A percentile compares a stretch with the other conserved stretches of the same genome.
Evolutionary conservation across 345 rosid genomes (phyloP).

Genomic region (Linum usitatissimum): DNA sequence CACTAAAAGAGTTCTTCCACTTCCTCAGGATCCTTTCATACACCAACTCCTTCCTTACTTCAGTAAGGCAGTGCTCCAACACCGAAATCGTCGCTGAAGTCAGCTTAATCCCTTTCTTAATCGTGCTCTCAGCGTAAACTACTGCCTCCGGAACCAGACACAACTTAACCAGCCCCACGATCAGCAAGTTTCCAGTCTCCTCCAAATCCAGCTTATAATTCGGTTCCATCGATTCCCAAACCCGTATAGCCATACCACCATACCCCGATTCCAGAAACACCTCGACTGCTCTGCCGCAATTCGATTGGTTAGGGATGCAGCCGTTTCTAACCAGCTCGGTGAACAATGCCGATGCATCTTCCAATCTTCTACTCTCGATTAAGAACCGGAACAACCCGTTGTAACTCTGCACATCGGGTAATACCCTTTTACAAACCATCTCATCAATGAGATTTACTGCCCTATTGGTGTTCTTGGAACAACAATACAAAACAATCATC

Average conservation of each 20-base stretch:
- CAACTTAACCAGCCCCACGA: slow-evolving; percentile 34
- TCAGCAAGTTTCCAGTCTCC: slow-evolving; percentile 41
- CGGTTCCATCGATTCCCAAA: slow-evolving; percentile 49
- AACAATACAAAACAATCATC: slow-evolving; percentile 38
- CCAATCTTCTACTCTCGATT: slow-evolving; percentile 30
- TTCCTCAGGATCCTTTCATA: not conserved
- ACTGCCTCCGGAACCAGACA: slow-evolving; percentile 48
- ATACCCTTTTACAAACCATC: slow-evolving; percentile 39
- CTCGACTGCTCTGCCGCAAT: slow-evolving; percentile 33
- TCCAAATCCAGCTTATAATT: slow-evolving; percentile 32
- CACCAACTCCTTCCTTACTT: not conserved
- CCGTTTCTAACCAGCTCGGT: slow-evolving; percentile 50
- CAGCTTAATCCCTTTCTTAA: slow-evolving; percentile 42
- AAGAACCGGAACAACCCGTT: slow-evolving; percentile 36
- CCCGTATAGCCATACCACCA: slow-evolving; percentile 30
- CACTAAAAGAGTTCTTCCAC: not conserved
- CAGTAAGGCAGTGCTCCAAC: not conserved
- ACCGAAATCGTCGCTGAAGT: slow-evolving; percentile 17
- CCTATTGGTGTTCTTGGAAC: slow-evolving; percentile 14
- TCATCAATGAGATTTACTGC: slow-evolving; percentile 39
- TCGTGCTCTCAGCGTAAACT: slow-evolving; percentile 44
- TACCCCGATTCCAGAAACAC: slow-evolving; percentile 25
- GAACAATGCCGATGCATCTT: slow-evolving; percentile 31
- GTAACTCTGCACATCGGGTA: slow-evolving; percentile 38
- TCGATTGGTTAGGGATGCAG: slow-evolving; percentile 23